These are phyloP conservation scores for Blastobotrys serpentis DNA, from an alignment of 1,139 yeast genomes.

Conservation along the genomic window DNA sequence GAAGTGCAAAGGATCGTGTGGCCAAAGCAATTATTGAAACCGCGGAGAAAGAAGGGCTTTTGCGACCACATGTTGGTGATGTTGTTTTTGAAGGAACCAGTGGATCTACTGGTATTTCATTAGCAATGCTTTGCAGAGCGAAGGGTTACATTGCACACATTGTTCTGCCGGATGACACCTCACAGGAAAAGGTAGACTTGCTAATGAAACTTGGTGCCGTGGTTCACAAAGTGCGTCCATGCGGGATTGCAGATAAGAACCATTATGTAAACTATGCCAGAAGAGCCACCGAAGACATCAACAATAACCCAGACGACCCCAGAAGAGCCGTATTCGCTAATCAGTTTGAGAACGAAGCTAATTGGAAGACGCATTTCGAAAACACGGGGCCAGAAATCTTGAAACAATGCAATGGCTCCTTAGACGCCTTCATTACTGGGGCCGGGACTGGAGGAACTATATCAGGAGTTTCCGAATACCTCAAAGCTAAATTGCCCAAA, in stretches of 20 bases:
- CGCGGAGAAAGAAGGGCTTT: conserved; percentile 59
- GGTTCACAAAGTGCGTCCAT: conserved; percentile 89
- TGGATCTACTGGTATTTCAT: conserved; percentile 93
- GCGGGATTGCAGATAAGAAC: conserved; percentile 88
- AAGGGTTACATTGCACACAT: conserved; percentile 88
- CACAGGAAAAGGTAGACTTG: conserved; percentile 73
- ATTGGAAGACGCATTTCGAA: conserved; percentile 79
- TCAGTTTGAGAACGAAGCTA: conserved; percentile 89
- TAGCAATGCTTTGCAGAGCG: conserved; percentile 84
- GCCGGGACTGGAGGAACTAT: conserved; percentile 79
- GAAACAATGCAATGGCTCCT: conserved; percentile 56
- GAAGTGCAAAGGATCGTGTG: conserved; percentile 92
- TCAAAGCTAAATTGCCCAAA: conserved; percentile 51
- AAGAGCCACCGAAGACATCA: conserved; percentile 56
- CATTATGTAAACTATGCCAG: conserved; percentile 92
- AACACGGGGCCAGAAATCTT: conserved; percentile 92
- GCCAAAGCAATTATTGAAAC: conserved; percentile 78
- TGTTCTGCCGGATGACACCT: conserved; percentile 93
- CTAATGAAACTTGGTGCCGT: conserved; percentile 75
- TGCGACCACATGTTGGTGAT: conserved; percentile 60
- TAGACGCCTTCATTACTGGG: conserved; percentile 82
- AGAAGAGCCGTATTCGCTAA: conserved; percentile 78
- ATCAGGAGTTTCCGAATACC: conserved; percentile 75
- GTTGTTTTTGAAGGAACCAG: conserved; percentile 90
- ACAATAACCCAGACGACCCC: conserved; percentile 39